These are phyloP conservation scores for Tympanopsis confertula DNA, from an alignment of 2,329 filamentous ascomycete genomes.

Conservation along the genomic window DNA sequence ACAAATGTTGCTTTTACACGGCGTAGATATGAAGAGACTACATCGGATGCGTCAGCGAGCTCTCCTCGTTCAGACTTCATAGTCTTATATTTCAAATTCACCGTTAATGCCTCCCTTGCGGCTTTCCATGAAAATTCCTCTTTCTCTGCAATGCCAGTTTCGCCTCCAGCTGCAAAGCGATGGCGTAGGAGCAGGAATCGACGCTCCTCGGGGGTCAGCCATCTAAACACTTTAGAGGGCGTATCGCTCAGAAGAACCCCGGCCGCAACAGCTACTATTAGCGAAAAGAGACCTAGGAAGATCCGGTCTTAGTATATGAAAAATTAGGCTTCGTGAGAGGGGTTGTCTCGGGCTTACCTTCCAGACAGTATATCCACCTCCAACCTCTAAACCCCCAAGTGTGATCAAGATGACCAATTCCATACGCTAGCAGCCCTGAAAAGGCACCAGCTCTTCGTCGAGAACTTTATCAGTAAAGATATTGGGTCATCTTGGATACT, in stretches of 20 bases:
- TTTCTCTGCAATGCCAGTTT: slow-evolving; percentile 7
- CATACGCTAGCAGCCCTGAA: slow-evolving; percentile 2
- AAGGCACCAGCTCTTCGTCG: slow-evolving; percentile 1
- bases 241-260: slow-evolving; percentile 4
- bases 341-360: no score
- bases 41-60: no score
- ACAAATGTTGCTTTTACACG: no score
- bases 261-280: neutral
- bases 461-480: no score
- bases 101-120: slow-evolving; percentile 3
- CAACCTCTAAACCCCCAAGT: slow-evolving; percentile 4
- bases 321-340: no score
- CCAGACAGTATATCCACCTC: slow-evolving; percentile 1
- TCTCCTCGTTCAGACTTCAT: no score
- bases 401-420: slow-evolving; percentile 2
- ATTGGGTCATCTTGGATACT: no score
- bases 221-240: slow-evolving; percentile 5
- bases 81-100: no score
- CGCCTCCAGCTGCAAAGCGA: slow-evolving; percentile 6
- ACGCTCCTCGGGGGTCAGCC: slow-evolving; percentile 7
- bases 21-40: no score
- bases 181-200: slow-evolving; percentile 5
- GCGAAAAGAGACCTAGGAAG: slow-evolving; percentile 1
- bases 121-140: slow-evolving; percentile 6
- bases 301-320: no score